Conservation (phyloP, 495 filamentous ascomycete genomes). For the Penicillium mononematosum region DNA sequence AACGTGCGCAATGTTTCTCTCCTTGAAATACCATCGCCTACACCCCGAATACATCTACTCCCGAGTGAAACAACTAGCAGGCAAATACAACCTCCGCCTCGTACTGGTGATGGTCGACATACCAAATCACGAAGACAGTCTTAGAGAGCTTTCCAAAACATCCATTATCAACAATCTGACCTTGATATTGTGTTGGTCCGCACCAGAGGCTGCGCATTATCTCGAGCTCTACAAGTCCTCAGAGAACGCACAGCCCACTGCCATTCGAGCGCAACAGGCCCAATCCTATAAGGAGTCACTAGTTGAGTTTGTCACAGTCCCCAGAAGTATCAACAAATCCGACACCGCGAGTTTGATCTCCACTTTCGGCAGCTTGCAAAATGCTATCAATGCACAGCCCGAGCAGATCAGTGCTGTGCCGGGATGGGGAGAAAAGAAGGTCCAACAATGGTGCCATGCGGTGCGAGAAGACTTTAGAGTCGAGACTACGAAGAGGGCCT, state of each 20-base stretch:
- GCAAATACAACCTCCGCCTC: slow-evolving; percentile 80
- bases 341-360: slow-evolving; percentile 85
- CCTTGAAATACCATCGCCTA: slow-evolving; percentile 93
- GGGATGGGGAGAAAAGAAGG: slow-evolving; percentile 96
- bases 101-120: slow-evolving; percentile 93
- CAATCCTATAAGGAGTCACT: slow-evolving; percentile 81
- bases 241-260: slow-evolving; percentile 76
- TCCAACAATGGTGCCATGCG: slow-evolving; percentile 74
- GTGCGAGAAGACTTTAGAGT: slow-evolving; percentile 83
- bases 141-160: slow-evolving; percentile 84
- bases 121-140: slow-evolving; percentile 72
- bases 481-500: slow-evolving; percentile 61
- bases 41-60: slow-evolving; percentile 98
- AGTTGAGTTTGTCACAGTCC: slow-evolving; percentile 90
- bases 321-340: slow-evolving; percentile 88
- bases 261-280: slow-evolving; percentile 79
- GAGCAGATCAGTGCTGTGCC: slow-evolving; percentile 79
- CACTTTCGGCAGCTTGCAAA: slow-evolving; percentile 81
- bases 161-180: slow-evolving; percentile 90
- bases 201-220: slow-evolving; percentile 88
- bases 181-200: slow-evolving; percentile 88
- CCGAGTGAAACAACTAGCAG: slow-evolving; percentile 74
- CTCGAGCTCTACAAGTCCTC: slow-evolving; percentile 91
- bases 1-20: slow-evolving; percentile 89
- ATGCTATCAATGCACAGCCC: slow-evolving; percentile 80